These are phyloP conservation scores for Aspergillus brunneoviolaceus DNA, from an alignment of 2,329 filamentous ascomycete genomes.

Conservation along the genomic window DNA sequence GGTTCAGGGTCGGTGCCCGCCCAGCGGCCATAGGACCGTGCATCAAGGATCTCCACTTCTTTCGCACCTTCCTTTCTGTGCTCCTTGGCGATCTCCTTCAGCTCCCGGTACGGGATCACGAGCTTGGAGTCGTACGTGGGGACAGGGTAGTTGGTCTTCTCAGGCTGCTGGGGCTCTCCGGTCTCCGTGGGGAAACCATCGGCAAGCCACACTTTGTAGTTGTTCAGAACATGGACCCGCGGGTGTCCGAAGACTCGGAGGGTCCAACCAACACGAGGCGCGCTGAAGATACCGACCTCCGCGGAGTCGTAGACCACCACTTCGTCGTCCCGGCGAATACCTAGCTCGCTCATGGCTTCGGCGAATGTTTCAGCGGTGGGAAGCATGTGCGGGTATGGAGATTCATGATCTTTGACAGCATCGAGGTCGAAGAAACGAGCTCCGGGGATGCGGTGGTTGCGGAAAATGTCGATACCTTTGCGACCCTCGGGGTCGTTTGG, in stretches of 20 bases:
- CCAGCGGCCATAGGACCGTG: constrained; percentile 76
- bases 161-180: constrained; percentile 51
- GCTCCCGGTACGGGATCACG: constrained; percentile 78
- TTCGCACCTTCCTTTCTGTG: constrained; percentile 79
- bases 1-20: constrained; percentile 82
- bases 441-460: constrained; percentile 78
- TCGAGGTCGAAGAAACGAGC: constrained; percentile 97
- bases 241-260: constrained; percentile 84
- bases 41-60: constrained; percentile 85
- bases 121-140: constrained; percentile 61
- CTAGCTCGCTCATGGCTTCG: constrained; percentile 81
- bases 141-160: constrained; percentile 47
- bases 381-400: constrained; percentile 95
- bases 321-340: constrained; percentile 81
- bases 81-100: constrained; percentile 73
- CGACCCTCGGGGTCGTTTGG: constrained; percentile 78
- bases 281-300: constrained; percentile 90
- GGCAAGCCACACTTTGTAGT: constrained; percentile 91
- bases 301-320: constrained; percentile 93
- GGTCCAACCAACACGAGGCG: constrained; percentile 92
- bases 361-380: constrained; percentile 79
- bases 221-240: constrained; percentile 87
- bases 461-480: constrained; percentile 77
- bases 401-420: constrained; percentile 80
- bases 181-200: constrained; percentile 78